phyloP scores from a whole-genome alignment of 2,329 filamentous ascomycete species.

The Colletotrichum simmondsii region DNA sequence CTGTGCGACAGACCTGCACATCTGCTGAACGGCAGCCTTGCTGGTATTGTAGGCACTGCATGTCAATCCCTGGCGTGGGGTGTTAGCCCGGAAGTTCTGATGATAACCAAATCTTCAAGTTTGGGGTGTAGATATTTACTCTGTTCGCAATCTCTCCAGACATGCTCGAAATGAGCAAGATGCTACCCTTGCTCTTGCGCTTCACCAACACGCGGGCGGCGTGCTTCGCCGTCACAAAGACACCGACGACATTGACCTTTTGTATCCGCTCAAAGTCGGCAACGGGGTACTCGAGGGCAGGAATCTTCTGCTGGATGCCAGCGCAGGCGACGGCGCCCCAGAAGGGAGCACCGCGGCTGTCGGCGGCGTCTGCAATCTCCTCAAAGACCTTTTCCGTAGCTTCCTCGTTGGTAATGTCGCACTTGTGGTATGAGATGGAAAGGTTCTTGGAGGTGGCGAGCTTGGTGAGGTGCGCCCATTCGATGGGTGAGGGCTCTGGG shows the following conservation, averaged over 20 bases:
- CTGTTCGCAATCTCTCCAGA: constrained; percentile 60
- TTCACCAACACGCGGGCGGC: constrained; percentile 68
- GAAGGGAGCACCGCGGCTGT: constrained; percentile 44
- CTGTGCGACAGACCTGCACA: constrained; percentile 67
- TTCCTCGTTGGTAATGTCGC: constrained; percentile 59
- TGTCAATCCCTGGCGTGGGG: constrained; percentile 61
- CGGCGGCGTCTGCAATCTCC: constrained; percentile 47
- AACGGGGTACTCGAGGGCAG: constrained; percentile 57
- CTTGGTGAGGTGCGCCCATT: constrained; percentile 56
- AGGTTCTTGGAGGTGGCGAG: constrained; percentile 48
- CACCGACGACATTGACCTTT: constrained; percentile 77
- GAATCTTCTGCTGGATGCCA: constrained; percentile 59
- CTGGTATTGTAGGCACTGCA: constrained; percentile 73
- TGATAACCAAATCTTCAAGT: background rate
- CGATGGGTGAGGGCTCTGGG: constrained; percentile 45
- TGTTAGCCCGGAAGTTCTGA: background rate
- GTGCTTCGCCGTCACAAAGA: constrained; percentile 76
- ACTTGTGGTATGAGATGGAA: constrained; percentile 52
- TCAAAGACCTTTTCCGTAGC: constrained; percentile 48
- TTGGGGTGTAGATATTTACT: constrained; percentile 47
- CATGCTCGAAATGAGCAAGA: constrained; percentile 63
- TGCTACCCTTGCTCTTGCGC: constrained; percentile 54
- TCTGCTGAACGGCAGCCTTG: constrained; percentile 70
- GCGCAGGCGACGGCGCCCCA: constrained; percentile 57
- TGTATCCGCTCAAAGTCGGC: constrained; percentile 76